A percentile compares a stretch with the other conserved stretches of the same genome.
Evolutionary conservation across 805 yeast genomes (phyloP).

Genomic region (Maudiozyma turicensis): DNA sequence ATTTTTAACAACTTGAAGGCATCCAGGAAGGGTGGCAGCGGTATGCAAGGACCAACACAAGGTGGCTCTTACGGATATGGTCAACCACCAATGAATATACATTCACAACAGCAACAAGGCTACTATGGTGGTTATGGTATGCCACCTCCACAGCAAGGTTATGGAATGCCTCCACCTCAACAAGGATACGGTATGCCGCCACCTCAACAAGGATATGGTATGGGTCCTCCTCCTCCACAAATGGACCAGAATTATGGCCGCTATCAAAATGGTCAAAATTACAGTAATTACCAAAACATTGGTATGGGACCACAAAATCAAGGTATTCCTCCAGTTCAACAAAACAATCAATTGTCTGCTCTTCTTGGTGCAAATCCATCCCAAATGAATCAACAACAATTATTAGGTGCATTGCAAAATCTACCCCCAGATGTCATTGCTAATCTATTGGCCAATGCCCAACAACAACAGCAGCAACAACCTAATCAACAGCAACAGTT

Average conservation of each 20-base stretch:
- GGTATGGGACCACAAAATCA: slow-evolving; percentile 11
- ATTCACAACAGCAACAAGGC: slow-evolving; percentile 7
- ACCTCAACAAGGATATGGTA: slow-evolving; percentile 4
- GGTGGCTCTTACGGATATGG: background rate
- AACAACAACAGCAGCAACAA: slow-evolving; percentile 23
- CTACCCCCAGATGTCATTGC: slow-evolving; percentile 29
- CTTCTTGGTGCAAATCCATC: slow-evolving; percentile 16
- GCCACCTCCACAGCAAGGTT: slow-evolving; percentile 3
- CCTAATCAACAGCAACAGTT: slow-evolving; percentile 16
- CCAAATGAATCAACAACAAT: slow-evolving; percentile 25
- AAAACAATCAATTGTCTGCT: slow-evolving; percentile 20
- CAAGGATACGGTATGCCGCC: slow-evolving; percentile 7
- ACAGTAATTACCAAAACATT: slow-evolving; percentile 13
- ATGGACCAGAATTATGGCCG: slow-evolving; percentile 9
- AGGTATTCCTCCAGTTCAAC: slow-evolving; percentile 18
- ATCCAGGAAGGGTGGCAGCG: slow-evolving; percentile 9
- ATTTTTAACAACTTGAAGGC: slow-evolving; percentile 27
- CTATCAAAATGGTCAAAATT: slow-evolving; percentile 9
- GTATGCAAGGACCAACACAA: background rate
- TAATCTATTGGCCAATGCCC: slow-evolving; percentile 25
- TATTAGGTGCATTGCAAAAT: slow-evolving; percentile 27
- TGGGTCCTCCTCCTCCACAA: slow-evolving; percentile 10
- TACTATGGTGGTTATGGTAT: slow-evolving; percentile 5
- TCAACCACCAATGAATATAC: slow-evolving; percentile 1
- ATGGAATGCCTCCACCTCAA: slow-evolving; percentile 12